Base-by-base conservation (phyloP, 2,329 filamentous ascomycete species). In the Nannizziopsis arthrosporioides region DNA sequence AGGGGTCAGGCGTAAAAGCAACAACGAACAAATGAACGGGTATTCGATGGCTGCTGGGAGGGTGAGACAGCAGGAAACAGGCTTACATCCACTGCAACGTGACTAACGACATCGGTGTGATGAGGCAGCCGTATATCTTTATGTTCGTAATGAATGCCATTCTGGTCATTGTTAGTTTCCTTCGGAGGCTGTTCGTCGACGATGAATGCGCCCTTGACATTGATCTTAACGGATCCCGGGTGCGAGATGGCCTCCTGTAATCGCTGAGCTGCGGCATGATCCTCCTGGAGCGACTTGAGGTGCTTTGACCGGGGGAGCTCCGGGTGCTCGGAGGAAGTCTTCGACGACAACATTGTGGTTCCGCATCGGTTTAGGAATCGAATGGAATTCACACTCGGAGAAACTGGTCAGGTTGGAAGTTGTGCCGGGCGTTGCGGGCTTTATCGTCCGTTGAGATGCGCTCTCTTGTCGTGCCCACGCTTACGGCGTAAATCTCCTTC, bases 81-180 rank as follows among this genome's bases (percentile, higher is more conserved):
- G 74, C 84, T 68, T 75, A 93, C 88, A 75, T 98, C 92, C 52
- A 95, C 83, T 46, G 92, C 92, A 57, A 98, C 86, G 72, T 98
- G 92, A 71, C 88, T 95, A 56, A 98, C 90, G 7, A 94, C 82
- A 9, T 85, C 84, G 10, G 86, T 94, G 68, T 98, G 92, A 66
- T 96, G 92, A 22, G 92, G 92, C 51, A 98, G 72, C n/a, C 92
- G 77, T 58, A 98, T 98, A 63, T 95, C 92, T 62, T 86, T 88
- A 49, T 85, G 88, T 64, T 93, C 86, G 64, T 81, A 77, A 55
- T 79, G 73, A 49, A 78, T 74, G 18, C 75, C 73, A 41, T 78
- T 74, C 42, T 72, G 70, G 30, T 76, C 71, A 41, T 78, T 30
- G n/a, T 14, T 62, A 60, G 61, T 66, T 36, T 61, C 77, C 65